Conservation (phyloP, 345 rosid species). For the Arabidopsis suecica region DNA sequence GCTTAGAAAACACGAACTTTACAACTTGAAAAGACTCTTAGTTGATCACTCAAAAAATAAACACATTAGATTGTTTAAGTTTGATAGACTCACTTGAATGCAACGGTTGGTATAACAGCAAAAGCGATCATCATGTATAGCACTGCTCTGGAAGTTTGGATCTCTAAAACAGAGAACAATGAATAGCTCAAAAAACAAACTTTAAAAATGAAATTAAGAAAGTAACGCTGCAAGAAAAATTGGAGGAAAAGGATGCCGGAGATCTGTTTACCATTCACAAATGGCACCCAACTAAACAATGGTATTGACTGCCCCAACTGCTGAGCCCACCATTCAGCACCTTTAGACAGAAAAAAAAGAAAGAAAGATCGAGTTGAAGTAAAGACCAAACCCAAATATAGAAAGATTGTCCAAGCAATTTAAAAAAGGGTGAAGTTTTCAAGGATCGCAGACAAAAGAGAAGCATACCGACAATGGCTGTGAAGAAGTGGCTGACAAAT, state of each 20-base stretch:
- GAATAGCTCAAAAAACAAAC: neutral
- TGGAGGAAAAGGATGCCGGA: neutral
- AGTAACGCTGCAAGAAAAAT: neutral
- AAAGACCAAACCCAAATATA: slow-evolving; percentile 7
- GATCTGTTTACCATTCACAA: slow-evolving; percentile 63
- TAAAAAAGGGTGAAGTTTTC: neutral
- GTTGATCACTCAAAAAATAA: neutral
- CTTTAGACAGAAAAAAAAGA: slow-evolving; percentile 42
- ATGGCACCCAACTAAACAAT: slow-evolving; percentile 84
- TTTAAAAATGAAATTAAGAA: neutral
- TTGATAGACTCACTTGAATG: slow-evolving; percentile 73
- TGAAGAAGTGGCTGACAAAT: slow-evolving; percentile 74
- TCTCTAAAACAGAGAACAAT: slow-evolving; percentile 53
- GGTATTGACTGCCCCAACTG: slow-evolving; percentile 74
- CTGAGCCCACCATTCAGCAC: slow-evolving; percentile 97
- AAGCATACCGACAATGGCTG: slow-evolving; percentile 79
- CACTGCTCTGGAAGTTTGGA: slow-evolving; percentile 67
- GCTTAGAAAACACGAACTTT: slow-evolving; percentile 5
- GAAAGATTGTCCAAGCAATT: slow-evolving; percentile 4
- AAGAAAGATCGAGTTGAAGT: neutral
- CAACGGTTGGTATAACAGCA: slow-evolving; percentile 86
- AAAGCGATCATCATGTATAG: slow-evolving; percentile 68
- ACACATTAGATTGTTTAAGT: neutral
- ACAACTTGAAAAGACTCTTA: neutral
- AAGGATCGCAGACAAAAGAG: slow-evolving; percentile 25